Evolutionary conservation across 352 stramenopile species (phyloP), one percentile per base, ranked within the genome.

Genomic region (Pythium volutum): DNA sequence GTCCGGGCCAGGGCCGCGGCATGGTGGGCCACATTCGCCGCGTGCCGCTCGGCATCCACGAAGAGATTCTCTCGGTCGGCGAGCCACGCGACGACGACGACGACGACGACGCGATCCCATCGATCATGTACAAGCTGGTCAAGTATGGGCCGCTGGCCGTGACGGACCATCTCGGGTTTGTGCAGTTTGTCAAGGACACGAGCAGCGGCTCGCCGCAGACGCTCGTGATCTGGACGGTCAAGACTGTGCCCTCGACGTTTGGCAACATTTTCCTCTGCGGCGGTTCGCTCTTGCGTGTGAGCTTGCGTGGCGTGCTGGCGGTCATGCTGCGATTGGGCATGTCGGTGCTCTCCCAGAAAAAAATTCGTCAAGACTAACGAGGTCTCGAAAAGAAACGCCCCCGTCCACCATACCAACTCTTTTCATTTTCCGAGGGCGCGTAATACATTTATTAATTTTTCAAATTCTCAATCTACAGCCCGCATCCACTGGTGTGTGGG

Each of bases 11-110:
- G 3, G 80, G 83, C 0, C 73, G 80, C 50, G 80, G 83, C 2
- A 71, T 74, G 49, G 74, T 87, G 5, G 83, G 83, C n/a, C 66
- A 86, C 54, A 59, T 78, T 49, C 80, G 79, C 11, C 23, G 57
- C 8, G 67, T 76, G 36, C 59, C 75, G 39, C 61, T 90, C 15
- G 79, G 80, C 14, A 73, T 89, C 27, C 66, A 78, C 55, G 80
- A 90, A 52, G 71, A 89, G 52, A 92, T 92, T 55, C 31, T 92
- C 31, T 83, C 75, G 7, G 79, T 49, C 1, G 83, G 83, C 18
- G 23, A 77, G 26, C 77, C 75, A 12, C 62, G 74, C 26, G 61
- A 69, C 11, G 26, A 54, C 12, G 75, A 69, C 11, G 26, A 54
- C 12, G 75, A 48, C 59, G 73, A 36, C 34, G 66, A 63, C 34